Percentiles rank a stretch among this genome's conserved stretches.
These are phyloP conservation scores for Phytophthora fragariae DNA, from an alignment of 352 stramenopile species.

Conservation along the genomic window DNA sequence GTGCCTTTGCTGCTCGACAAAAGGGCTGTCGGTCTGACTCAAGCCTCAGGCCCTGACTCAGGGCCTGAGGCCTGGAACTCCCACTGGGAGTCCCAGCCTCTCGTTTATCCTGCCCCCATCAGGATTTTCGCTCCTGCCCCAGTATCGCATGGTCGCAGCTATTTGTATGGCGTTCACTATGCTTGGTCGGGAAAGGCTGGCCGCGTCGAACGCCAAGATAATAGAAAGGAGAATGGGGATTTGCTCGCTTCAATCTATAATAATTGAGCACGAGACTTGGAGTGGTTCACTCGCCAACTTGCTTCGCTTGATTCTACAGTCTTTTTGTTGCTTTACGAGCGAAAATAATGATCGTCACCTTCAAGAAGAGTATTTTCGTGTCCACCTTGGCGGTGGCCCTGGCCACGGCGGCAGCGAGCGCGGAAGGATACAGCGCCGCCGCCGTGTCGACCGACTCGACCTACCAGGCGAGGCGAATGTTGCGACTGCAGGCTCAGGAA, in stretches of 20 bases:
- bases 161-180: constrained; percentile 26
- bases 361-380: constrained; percentile 41
- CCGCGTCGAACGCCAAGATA: constrained; percentile 10
- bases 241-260: constrained; percentile 13
- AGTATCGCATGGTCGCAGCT: constrained; percentile 24
- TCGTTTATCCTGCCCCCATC: constrained; percentile 25
- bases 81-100: constrained; percentile 15
- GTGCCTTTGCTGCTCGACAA: constrained; percentile 18
- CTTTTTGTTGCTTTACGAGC: constrained; percentile 6
- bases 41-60: neutral
- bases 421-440: constrained; percentile 30
- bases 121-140: constrained; percentile 23
- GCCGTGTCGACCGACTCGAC: constrained; percentile 13
- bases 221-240: constrained; percentile 20
- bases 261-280: neutral
- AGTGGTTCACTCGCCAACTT: constrained; percentile 39
- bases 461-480: constrained; percentile 34
- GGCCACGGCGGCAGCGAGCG: constrained; percentile 14
- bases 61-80: too few species aligned
- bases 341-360: constrained; percentile 33
- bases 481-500: constrained; percentile 25
- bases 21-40: neutral
- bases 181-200: constrained; percentile 19
- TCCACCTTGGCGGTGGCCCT: constrained; percentile 36
- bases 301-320: neutral